Evolutionary conservation across 1,139 yeast genomes (phyloP), one percentile per base, ranked within the genome.

Genomic region (Scheffersomyces parashehatae): DNA sequence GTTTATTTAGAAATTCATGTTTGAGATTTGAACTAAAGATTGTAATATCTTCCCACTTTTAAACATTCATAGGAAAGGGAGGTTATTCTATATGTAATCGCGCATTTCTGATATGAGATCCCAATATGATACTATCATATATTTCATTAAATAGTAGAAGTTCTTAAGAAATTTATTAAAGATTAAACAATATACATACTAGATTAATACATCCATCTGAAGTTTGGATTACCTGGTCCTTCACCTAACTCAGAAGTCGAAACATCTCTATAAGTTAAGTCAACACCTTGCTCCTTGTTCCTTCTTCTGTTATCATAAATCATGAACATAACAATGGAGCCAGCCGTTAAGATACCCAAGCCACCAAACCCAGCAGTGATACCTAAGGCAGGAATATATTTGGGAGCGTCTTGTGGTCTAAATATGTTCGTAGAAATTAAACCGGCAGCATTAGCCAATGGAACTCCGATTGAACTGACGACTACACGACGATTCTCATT

Each of bases 221-320:
- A 75, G 46, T 59, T 67, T n/a, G 78, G 77, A 49, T 70, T 70
- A 28, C 55, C 51, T 3, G 79, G 78, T 3, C 80, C 79, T 28
- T 72, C 77, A 10, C 69, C 62, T 44, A 75, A 61, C 36, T 62
- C 67, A 26, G 65, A 63, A 2, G 80, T 74, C 3, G 79, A 74
- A 13, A 75, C 74, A 47, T 75, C 79, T 41, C 58, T 60, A 47
- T 60, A 71, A 5, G 74, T 69, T 54, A 65, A 60, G 16, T 58
- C 56, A 32, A 73, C 76, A 7, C 77, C 77, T 53, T 75, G 79
- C 5, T 31, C 37, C 41, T 50, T 62, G 49, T 75, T 71, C 50
- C 80, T 67, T 41, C 70, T 60, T 37, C 62, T 59, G 51, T 76
- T 76, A 50, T 75, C 81, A 36, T 46, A 62, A 7, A 67, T 47